Evolutionary conservation across 1,284 basidiomycete genomes (phyloP).

Genomic region (Ustanciosporium gigantosporum): DNA sequence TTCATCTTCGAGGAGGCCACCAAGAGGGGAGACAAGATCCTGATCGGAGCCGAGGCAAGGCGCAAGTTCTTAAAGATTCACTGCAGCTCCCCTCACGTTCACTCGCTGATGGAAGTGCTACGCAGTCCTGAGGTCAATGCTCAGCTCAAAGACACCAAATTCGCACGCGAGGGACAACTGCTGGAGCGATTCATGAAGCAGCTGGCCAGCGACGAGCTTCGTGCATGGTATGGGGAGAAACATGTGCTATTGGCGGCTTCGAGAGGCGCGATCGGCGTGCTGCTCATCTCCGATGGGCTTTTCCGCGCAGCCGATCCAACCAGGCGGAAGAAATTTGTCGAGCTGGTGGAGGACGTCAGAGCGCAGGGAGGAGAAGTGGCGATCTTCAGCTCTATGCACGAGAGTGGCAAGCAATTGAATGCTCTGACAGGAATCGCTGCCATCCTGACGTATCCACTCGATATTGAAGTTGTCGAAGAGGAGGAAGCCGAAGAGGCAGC

Average conservation of each 20-base stretch:
- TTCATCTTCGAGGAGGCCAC: slow-evolving; percentile 64
- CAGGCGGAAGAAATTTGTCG: slow-evolving; percentile 72
- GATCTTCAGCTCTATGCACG: slow-evolving; percentile 98
- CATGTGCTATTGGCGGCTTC: slow-evolving; percentile 90
- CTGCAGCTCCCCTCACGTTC: slow-evolving; percentile 89
- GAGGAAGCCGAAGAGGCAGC: slow-evolving; percentile 64
- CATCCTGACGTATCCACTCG: slow-evolving; percentile 91
- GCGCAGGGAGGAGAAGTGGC: slow-evolving; percentile 87
- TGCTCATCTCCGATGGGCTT: slow-evolving; percentile 91
- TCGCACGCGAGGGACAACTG: slow-evolving; percentile 81
- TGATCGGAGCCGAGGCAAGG: slow-evolving; percentile 71
- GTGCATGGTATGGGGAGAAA: slow-evolving; percentile 97
- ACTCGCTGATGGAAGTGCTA: slow-evolving; percentile 90
- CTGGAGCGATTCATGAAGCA: slow-evolving; percentile 70
- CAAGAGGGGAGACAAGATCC: slow-evolving; percentile 78
- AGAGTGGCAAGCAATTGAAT: slow-evolving; percentile 85
- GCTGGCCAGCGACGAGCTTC: slow-evolving; percentile 87
- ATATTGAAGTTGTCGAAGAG: slow-evolving; percentile 72
- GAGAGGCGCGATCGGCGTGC: slow-evolving; percentile 88
- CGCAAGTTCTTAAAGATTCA: slow-evolving; percentile 89
- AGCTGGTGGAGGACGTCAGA: slow-evolving; percentile 84
- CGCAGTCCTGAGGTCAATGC: slow-evolving; percentile 73
- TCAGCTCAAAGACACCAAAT: slow-evolving; percentile 94
- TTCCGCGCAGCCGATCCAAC: slow-evolving; percentile 68
- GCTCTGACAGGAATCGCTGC: slow-evolving; percentile 93